Percentiles rank a stretch among this genome's conserved stretches.
Evolutionary conservation across 1,139 yeast species (phyloP).

Genomic region (Debaryomyces robertsiae): DNA sequence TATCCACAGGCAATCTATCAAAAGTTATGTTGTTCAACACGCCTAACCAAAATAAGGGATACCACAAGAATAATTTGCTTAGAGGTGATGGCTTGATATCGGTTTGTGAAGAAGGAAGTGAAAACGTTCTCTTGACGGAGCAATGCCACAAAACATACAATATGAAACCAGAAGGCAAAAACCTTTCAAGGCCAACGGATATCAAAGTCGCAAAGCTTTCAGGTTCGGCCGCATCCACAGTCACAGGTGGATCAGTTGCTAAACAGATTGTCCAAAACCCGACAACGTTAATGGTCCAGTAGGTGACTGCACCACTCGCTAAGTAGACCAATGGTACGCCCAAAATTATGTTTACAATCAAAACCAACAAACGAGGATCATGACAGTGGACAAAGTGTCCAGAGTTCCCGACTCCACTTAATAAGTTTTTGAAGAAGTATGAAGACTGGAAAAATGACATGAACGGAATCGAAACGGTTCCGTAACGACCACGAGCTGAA

Average conservation of each 20-base stretch:
- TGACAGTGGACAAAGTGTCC: slow-evolving; percentile 49
- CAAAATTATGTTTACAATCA: slow-evolving; percentile 58
- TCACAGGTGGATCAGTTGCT: slow-evolving; percentile 80
- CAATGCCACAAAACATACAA: slow-evolving; percentile 71
- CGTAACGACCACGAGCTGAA: slow-evolving; percentile 47
- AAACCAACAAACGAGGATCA: slow-evolving; percentile 66
- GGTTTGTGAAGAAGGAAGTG: slow-evolving; percentile 22
- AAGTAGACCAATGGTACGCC: slow-evolving; percentile 62
- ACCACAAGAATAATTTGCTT: slow-evolving; percentile 66
- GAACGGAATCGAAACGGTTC: slow-evolving; percentile 61
- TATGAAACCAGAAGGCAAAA: slow-evolving; percentile 74
- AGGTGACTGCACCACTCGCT: slow-evolving; percentile 56
- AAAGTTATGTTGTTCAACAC: slow-evolving; percentile 84
- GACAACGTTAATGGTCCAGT: slow-evolving; percentile 62
- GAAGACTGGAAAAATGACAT: slow-evolving; percentile 76
- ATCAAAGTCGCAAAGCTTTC: slow-evolving; percentile 61
- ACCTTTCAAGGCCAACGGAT: slow-evolving; percentile 71
- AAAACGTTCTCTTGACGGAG: slow-evolving; percentile 46
- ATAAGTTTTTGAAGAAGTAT: slow-evolving; percentile 52
- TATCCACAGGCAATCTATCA: slow-evolving; percentile 84
- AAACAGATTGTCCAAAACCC: slow-evolving; percentile 87
- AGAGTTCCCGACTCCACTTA: slow-evolving; percentile 20
- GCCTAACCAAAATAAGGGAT: slow-evolving; percentile 83
- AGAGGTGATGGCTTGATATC: slow-evolving; percentile 41
- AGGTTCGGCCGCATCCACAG: slow-evolving; percentile 54